Conservation (phyloP, 306 rosid genomes). For the Citrullus colocynthis region DNA sequence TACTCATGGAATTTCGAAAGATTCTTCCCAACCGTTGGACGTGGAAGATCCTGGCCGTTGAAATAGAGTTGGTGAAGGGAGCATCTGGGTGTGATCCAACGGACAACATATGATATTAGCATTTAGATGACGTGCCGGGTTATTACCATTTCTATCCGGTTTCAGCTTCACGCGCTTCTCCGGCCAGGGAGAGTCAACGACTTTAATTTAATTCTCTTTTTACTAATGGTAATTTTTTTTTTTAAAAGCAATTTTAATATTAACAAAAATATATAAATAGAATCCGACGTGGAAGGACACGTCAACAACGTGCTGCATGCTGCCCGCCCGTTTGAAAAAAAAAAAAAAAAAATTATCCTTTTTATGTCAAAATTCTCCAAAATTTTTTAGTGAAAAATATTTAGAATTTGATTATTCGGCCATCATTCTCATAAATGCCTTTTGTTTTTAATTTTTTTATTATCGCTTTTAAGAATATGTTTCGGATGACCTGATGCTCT, state of each 20-base stretch:
- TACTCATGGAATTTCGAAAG: not conserved
- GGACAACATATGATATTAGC: not conserved
- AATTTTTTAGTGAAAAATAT: not conserved
- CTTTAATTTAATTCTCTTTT: not conserved
- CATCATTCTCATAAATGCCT: not conserved
- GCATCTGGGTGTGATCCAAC: not conserved
- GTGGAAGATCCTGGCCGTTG: not conserved
- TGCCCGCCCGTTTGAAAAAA: not conserved
- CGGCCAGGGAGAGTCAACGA: not conserved
- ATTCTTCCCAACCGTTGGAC: not conserved
- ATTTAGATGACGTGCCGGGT: conserved; percentile 27
- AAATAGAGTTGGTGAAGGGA: not conserved
- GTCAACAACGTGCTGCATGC: not conserved
- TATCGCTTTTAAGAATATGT: not conserved
- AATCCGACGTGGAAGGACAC: conserved; percentile 2
- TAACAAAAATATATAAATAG: not conserved
- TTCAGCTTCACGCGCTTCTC: conserved; percentile 14
- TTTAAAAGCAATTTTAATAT: not conserved
- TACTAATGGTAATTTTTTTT: not conserved
- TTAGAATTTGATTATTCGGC: not conserved
- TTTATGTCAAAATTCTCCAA: not conserved
- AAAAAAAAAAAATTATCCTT: not conserved
- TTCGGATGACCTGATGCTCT: not conserved
- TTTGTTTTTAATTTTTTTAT: not conserved
- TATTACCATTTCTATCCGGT: conserved; percentile 35